These are phyloP conservation scores for Phialophora expanda DNA, from an alignment of 2,329 filamentous ascomycete genomes.

Conservation along the genomic window DNA sequence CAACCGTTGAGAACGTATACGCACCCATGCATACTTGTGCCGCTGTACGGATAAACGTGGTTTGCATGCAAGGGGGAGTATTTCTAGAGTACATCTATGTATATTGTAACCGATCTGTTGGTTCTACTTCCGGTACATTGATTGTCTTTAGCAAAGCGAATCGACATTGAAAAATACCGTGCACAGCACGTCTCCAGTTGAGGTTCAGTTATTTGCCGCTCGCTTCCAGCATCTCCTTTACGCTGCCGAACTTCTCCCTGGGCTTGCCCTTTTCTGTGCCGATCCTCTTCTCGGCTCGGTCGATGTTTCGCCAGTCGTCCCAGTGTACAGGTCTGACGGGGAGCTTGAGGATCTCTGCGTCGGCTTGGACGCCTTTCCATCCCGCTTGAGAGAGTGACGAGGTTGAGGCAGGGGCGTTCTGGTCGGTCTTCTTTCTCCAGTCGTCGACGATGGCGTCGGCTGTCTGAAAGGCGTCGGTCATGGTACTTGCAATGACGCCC, in stretches of 20 bases:
- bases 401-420: conserved; percentile 23
- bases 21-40: too few relatives aligned
- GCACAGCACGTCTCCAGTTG: background rate
- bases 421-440: conserved; percentile 55
- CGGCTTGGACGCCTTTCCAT: conserved; percentile 75
- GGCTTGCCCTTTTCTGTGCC: conserved; percentile 74
- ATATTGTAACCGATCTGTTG: background rate
- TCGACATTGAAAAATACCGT: background rate
- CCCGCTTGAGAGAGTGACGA: conserved; percentile 54
- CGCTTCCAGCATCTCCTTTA: conserved; percentile 62
- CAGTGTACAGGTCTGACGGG: conserved; percentile 68
- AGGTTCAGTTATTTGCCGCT: conserved; percentile 5
- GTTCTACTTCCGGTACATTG: background rate
- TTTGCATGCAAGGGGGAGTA: too few relatives aligned
- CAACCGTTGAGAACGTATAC: too few relatives aligned
- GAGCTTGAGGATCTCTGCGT: conserved; percentile 62
- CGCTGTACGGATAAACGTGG: too few relatives aligned
- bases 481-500: conserved; percentile 93
- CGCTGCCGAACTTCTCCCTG: conserved; percentile 69
- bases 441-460: conserved; percentile 84
- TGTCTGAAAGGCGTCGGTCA: conserved; percentile 91
- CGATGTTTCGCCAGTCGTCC: conserved; percentile 85
- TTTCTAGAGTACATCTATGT: background rate
- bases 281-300: conserved; percentile 72
- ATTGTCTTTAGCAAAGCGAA: background rate